Evolutionary conservation across 2,329 filamentous ascomycete genomes (phyloP).

Genomic region (Botrytis deweyae): DNA sequence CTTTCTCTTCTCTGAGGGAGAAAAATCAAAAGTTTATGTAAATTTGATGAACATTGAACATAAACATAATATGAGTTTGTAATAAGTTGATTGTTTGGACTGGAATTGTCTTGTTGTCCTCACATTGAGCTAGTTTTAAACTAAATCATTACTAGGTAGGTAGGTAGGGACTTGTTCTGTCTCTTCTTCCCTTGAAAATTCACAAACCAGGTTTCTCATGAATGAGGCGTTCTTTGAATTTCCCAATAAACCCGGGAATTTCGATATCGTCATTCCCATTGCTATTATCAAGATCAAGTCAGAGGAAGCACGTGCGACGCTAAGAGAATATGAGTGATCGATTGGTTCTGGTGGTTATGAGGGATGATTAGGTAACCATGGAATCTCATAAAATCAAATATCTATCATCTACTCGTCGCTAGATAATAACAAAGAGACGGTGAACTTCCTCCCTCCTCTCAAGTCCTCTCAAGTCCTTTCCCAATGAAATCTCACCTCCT

Average conservation of each 20-base stretch:
- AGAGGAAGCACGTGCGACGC: slow-evolving; percentile 7
- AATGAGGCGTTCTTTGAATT: not conserved
- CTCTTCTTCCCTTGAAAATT: not conserved
- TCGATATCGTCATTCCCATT: slow-evolving; percentile 9
- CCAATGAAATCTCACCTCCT: no score
- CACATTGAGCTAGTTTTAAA: slow-evolving; percentile 18
- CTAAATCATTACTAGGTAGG: not conserved
- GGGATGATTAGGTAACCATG: not conserved
- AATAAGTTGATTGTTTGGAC: not conserved
- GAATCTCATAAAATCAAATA: no score
- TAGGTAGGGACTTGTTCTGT: not conserved
- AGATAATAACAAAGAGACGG: not conserved
- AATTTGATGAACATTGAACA: not conserved
- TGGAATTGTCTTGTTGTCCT: slow-evolving; percentile 16
- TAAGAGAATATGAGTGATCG: not conserved
- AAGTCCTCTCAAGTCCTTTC: no score
- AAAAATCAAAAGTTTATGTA: slow-evolving; percentile 9
- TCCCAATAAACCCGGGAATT: not conserved
- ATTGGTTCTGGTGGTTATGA: not conserved
- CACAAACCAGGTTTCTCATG: not conserved
- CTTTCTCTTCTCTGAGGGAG: not conserved
- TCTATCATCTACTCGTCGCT: no score
- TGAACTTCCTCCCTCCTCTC: not conserved
- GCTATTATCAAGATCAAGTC: not conserved
- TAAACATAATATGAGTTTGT: not conserved